Conservation (phyloP, 2,329 filamentous ascomycete species). For the Nectriaceae sp. region DNA sequence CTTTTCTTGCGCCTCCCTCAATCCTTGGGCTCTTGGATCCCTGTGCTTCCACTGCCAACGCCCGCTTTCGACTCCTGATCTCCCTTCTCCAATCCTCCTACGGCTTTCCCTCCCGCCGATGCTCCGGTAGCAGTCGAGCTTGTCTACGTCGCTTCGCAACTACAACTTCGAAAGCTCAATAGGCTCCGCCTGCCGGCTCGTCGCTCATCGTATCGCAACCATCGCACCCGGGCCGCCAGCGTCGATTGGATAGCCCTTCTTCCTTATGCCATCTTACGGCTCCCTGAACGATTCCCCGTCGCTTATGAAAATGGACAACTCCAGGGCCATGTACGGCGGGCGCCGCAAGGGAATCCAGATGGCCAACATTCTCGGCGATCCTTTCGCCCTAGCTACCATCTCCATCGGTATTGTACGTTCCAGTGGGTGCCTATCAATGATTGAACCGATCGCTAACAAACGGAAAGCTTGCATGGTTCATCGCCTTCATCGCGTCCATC, state of each 20-base stretch:
- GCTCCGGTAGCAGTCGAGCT: slow-evolving; percentile 32
- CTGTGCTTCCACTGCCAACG: too few relatives aligned
- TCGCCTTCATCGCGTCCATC: slow-evolving; percentile 85
- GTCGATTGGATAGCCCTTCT: slow-evolving; percentile 13
- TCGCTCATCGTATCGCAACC: slow-evolving; percentile 3
- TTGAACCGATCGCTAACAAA: too few relatives aligned
- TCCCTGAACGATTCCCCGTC: slow-evolving; percentile 74
- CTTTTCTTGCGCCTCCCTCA: slow-evolving; percentile 11
- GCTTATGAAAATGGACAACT: slow-evolving; percentile 78
- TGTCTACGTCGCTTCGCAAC: slow-evolving; percentile 7
- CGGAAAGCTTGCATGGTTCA: slow-evolving; percentile 86
- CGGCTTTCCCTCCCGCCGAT: slow-evolving; percentile 20
- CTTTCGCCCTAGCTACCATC: slow-evolving; percentile 91
- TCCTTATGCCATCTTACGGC: slow-evolving; percentile 74
- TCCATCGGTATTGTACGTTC: slow-evolving; percentile 84
- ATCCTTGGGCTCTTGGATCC: too few relatives aligned
- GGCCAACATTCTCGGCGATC: slow-evolving; percentile 92
- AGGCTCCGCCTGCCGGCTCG: slow-evolving; percentile 14
- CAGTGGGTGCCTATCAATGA: too few relatives aligned
- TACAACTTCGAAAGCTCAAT: slow-evolving; percentile 9
- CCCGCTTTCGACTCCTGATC: slow-evolving; percentile 13
- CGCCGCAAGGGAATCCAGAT: slow-evolving; percentile 67
- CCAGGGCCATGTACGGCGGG: slow-evolving; percentile 54
- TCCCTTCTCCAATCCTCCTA: slow-evolving; percentile 14
- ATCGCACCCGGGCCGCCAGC: too few relatives aligned